Evolutionary conservation across 2,329 filamentous ascomycete genomes (phyloP), one percentile per base, ranked within the genome.

Genomic region (Sclerotinia minor): DNA sequence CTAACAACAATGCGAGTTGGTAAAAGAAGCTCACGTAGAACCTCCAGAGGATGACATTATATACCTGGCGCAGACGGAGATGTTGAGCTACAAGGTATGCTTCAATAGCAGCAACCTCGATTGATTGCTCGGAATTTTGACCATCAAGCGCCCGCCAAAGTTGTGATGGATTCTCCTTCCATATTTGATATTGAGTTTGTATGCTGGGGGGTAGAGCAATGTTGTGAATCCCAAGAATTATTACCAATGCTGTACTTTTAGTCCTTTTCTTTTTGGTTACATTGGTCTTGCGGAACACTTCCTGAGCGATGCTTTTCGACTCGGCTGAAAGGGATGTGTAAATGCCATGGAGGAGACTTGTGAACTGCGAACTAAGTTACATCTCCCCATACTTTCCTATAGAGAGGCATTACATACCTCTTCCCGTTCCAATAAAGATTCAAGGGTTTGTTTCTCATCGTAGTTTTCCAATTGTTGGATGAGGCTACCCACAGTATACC

Each of bases 121-220:
- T 19, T 32, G 26, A 35, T 2, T 7, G 9, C 15, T 49, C 11
- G 24, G 53, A 11, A 15, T 35, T n/a, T 26, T 24, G 45, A 38
- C 11, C 24, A 5, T 26, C 59, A 35, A 35, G 2, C 26, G 13
- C 17, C n/a, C 17, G 44, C 59, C 59, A 63, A 21, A 63, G 49
- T 9, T n/a, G 59, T 3, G 21, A 35, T 11, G 59, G 59, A 24
- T 63, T 50, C 32, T 63, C 19, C 21, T 50, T 63, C 59, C 59
- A 63, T 35, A 50, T 24, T 13, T 8, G 45, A 50, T 35, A 50
- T 32, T 49, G 47, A 35, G 24, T 9, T 17, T 50, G 26, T 24
- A 63, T n/a, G 24, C 17, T 21, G 9, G 59, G 26, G 7, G 59
- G 59, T 9, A 50, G 9, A 50, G 26, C 2, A 47, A 63, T 35